phyloP scores from a whole-genome alignment of 768 basidiomycete species.

The Boletus vinaceobasis region DNA sequence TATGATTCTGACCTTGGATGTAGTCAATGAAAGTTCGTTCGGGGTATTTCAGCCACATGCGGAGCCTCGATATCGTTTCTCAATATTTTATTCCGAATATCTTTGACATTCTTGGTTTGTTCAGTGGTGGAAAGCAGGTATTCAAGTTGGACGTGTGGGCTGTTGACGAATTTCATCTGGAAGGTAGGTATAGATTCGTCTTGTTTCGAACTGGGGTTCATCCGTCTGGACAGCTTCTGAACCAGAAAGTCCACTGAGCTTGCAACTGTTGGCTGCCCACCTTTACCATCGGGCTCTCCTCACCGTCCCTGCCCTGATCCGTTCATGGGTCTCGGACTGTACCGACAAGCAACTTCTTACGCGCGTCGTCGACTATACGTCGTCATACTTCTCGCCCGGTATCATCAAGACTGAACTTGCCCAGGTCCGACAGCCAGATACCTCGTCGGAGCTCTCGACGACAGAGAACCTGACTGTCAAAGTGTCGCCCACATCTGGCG shows the following conservation, averaged over 20 bases:
- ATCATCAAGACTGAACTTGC: conserved; percentile 83
- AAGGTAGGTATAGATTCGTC: conserved; percentile 45
- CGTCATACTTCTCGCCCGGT: conserved; percentile 82
- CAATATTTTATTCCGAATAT: conserved; percentile 68
- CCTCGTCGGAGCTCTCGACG: conserved; percentile 46
- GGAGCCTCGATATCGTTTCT: conserved; percentile 62
- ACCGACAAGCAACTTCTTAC: conserved; percentile 87
- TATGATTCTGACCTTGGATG: neutral
- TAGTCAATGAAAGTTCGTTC: conserved; percentile 88
- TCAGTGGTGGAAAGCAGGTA: conserved; percentile 57
- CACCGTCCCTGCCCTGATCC: conserved; percentile 79
- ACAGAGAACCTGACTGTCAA: conserved; percentile 83
- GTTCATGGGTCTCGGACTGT: conserved; percentile 81
- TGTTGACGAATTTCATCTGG: conserved; percentile 78
- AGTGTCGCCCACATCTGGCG: conserved; percentile 66
- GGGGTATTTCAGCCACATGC: conserved; percentile 82
- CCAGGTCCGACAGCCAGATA: conserved; percentile 57
- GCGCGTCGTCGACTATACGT: conserved; percentile 73
- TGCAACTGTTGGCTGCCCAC: conserved; percentile 76
- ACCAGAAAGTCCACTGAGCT: conserved; percentile 45
- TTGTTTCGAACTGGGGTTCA: neutral
- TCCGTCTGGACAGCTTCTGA: conserved; percentile 49
- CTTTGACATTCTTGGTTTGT: conserved; percentile 63
- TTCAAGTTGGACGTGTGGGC: conserved; percentile 86
- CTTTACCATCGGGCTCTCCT: conserved; percentile 86